Base-by-base conservation (phyloP, 2,329 filamentous ascomycete species). In the Aspergillus sp. region DNA sequence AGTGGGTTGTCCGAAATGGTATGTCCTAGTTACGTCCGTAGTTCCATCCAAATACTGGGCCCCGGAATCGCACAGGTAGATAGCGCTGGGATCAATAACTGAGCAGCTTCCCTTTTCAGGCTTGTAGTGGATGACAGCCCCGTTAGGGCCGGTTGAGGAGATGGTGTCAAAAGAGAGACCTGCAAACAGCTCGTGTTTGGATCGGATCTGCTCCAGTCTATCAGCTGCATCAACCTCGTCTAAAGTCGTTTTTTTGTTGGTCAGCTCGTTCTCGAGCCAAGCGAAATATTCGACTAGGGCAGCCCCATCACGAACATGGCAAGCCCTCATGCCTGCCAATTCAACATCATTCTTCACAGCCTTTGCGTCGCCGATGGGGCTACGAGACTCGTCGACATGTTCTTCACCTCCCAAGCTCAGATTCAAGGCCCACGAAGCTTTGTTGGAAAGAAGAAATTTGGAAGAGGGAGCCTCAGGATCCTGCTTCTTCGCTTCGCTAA, bases 11-110 rank as follows among this genome's bases (percentile, higher is more conserved):
- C 91, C 91, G 71, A 98, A 98, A 70, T 99, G 95, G 40, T 96
- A 80, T 0, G 95, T 99, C 43, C 95, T 84, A 5, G 95, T 99
- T 0, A 91, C 96, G 70, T 99, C 95, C 0, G 95, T 99, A 0
- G 95, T 99, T 56, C 95, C 95, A 72, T 99, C 95, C 3, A 90
- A 82, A 69, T 93, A 99, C 74, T 99, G 95, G n/a, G 90, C 95
- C 21, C 95, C 95, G 21, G 95, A 98, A 75, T 99, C 95, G 72
- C 95, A 99, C 3, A 99, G 85, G 69, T 99, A 99, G 58, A 99
- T 86, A 14, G 88, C 87, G 6, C 87, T 86, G 0, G 91, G 91
- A 65, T 99, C 91, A 66, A 99, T 91, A 27, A 84, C 79, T 8
- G 92, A 85, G 76, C 93, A 98, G 62, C 82, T 88, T 19, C 90